A percentile compares a stretch with the other conserved stretches of the same genome.
Conservation (phyloP, 1,284 basidiomycete species). For the Grifola frondosa region DNA sequence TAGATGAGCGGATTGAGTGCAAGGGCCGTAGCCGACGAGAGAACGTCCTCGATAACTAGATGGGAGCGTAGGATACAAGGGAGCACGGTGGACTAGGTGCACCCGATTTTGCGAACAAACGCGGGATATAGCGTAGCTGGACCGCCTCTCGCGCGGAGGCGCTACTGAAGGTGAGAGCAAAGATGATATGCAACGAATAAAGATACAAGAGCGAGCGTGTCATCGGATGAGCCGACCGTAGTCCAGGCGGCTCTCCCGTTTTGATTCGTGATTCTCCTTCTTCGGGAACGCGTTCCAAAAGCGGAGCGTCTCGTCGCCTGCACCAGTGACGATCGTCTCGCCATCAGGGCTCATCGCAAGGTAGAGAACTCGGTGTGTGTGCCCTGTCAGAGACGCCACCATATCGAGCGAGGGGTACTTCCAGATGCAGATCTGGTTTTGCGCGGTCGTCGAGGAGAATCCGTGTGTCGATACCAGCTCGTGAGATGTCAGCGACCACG, state of each 20-base stretch:
- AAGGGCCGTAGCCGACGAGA: too few species aligned
- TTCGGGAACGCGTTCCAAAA: constrained; percentile 96
- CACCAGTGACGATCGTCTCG: constrained; percentile 96
- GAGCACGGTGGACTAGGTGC: not conserved
- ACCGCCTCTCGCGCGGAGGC: not conserved
- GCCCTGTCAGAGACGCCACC: constrained; percentile 93
- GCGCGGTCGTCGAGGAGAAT: constrained; percentile 89
- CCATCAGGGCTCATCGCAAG: constrained; percentile 97
- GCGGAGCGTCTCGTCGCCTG: constrained; percentile 94
- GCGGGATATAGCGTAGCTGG: constrained; percentile 1
- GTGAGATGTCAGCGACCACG: constrained; percentile 95
- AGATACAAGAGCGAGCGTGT: constrained; percentile 8
- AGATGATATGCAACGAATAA: constrained; percentile 9
- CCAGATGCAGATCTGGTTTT: constrained; percentile 99
- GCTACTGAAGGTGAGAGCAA: not conserved
- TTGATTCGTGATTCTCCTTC: constrained; percentile 48
- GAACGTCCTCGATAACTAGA: constrained; percentile 5
- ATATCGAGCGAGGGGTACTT: constrained; percentile 91
- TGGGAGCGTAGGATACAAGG: constrained; percentile 13
- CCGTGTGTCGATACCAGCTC: constrained; percentile 98
- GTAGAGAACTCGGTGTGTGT: constrained; percentile 93
- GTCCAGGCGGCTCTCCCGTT: constrained; percentile 54
- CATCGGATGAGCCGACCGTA: constrained; percentile 64
- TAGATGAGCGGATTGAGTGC: too few species aligned
- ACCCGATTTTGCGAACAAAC: not conserved